phyloP scores from a whole-genome alignment of 768 basidiomycete genomes.

The Hygrocybe coccinea region DNA sequence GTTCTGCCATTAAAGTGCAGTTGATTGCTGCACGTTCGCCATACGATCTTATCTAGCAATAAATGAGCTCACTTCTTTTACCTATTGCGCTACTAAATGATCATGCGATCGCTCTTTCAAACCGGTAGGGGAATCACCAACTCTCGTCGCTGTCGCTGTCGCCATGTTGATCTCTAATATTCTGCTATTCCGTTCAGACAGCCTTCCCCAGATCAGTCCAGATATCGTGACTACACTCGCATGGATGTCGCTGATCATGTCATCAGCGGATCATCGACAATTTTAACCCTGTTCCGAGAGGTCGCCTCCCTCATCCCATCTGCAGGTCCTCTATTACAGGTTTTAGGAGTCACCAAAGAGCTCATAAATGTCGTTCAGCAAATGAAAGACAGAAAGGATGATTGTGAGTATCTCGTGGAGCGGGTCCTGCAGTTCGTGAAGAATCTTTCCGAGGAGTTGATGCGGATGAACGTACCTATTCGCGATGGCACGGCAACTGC shows the following conservation, averaged over 20 bases:
- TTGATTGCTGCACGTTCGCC: no score
- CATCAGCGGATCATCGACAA: not conserved
- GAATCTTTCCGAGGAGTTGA: not conserved
- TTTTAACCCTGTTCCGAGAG: not conserved
- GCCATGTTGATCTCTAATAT: no score
- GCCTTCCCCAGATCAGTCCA: no score
- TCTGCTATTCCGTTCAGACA: no score
- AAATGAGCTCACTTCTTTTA: no score
- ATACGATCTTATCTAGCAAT: no score
- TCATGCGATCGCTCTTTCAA: no score
- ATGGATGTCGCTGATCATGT: conserved; percentile 31
- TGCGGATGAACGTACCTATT: not conserved
- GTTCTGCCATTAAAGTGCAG: no score
- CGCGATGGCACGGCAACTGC: conserved; percentile 1
- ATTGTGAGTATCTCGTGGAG: not conserved
- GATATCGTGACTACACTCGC: conserved; percentile 90
- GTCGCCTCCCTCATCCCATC: not conserved
- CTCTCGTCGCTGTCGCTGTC: no score
- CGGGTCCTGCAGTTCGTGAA: not conserved
- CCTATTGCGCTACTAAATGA: no score
- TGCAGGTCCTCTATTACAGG: not conserved
- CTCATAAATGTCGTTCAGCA: not conserved
- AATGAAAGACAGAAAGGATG: not conserved
- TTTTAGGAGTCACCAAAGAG: not conserved
- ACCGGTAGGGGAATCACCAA: no score